A percentile compares a stretch with the other conserved stretches of the same genome.
These are phyloP conservation scores for Isabelozyma gotoi DNA, from an alignment of 805 yeast species.

Conservation along the genomic window DNA sequence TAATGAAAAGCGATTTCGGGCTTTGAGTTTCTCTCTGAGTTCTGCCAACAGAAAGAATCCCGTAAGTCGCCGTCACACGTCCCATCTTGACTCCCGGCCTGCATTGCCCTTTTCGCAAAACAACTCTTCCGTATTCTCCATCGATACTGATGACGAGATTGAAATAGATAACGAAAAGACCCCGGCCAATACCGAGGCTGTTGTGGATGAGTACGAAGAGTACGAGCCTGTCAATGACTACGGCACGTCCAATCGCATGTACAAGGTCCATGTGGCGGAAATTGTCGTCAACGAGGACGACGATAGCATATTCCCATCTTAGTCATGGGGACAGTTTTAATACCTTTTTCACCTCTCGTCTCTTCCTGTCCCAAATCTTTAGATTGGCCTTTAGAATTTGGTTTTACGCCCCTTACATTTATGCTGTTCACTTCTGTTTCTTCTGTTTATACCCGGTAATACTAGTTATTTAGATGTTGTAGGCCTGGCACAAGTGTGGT, in stretches of 20 bases:
- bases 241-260: constrained; percentile 20
- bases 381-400: neutral
- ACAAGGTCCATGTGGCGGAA: constrained; percentile 43
- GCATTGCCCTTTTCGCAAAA: constrained; percentile 7
- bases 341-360: neutral
- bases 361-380: constrained; percentile 1
- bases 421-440: neutral
- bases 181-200: constrained; percentile 5
- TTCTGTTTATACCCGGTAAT: neutral
- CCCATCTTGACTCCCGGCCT: constrained; percentile 26
- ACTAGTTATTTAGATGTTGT: no score
- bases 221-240: constrained; percentile 18
- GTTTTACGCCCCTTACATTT: constrained; percentile 1
- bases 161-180: constrained; percentile 9
- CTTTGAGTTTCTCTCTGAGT: constrained; percentile 15
- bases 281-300: constrained; percentile 37
- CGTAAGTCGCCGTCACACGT: constrained; percentile 26
- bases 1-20: constrained; percentile 29
- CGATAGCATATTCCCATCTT: constrained; percentile 22
- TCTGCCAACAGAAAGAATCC: neutral
- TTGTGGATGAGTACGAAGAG: constrained; percentile 18
- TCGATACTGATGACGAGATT: constrained; percentile 15
- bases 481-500: no score
- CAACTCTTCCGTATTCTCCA: neutral
- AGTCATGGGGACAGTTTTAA: no score